Base-by-base conservation (phyloP, 2,329 filamentous ascomycete species). In the Colletotrichum sp. region DNA sequence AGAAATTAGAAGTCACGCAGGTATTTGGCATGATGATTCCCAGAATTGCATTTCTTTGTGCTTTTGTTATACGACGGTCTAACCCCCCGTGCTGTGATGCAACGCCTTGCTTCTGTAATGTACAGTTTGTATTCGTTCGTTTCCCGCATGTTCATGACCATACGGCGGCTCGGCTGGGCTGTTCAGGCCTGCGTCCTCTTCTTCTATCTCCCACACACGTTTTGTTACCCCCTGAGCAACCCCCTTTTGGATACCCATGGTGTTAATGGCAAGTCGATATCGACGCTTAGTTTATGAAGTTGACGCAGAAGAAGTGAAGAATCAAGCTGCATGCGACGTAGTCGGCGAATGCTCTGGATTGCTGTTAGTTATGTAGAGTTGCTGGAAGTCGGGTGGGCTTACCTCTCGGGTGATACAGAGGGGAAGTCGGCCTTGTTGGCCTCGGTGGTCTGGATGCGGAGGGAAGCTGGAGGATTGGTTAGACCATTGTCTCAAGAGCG, bases 281-380 rank as follows among this genome's bases (percentile, higher is more conserved):
- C 3, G 28, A 10, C 44, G 15, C 15, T 89, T 90, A 99, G 91
- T 99, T 99, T 89, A 99, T 99, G 86, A 99, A 99, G 91, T 99
- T 99, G 85, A 99, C 93, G 87, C 96, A 98, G 90, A 99, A 99
- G 88, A 99, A 98, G 89, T 99, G 97, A 85, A 99, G 88, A 84
- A 99, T 95, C 85, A 99, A 85, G 85, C 96, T 98, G 84, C 96
- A 97, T 81, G 98, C 95, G 76, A 99, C 90, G 84, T 94, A 99
- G 87, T 99, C 97, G 83, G 97, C 96, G 85, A 99, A 99, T 52
- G 97, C 96, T 85, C 96, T 98, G 80, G 72, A 71, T 28, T 18
- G 16, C 34, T 18, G 71, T 83, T 68, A 83, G 77, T 60, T 5
- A 36, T 26, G 36, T 26, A 15, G 8, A 13, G 2, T n/a, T 59